Conservation (phyloP, 306 rosid species). For the Fragaria iinumae region DNA sequence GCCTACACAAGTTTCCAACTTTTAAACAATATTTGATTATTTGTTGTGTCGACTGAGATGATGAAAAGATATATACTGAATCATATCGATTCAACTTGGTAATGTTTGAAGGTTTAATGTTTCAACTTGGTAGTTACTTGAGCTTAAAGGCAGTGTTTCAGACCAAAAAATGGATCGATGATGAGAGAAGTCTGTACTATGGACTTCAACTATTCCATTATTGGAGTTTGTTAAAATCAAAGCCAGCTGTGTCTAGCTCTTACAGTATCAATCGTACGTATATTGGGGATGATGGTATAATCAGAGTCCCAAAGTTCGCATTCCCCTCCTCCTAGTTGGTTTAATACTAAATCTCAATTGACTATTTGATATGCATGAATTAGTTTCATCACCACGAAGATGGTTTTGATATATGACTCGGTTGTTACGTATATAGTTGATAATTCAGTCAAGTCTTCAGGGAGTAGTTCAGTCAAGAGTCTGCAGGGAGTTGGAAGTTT, state of each 20-base stretch:
- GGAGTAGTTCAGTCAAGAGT: too few relatives aligned
- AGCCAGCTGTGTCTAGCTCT: not conserved
- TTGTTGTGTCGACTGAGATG: not conserved
- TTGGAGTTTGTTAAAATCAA: slow-evolving; percentile 4
- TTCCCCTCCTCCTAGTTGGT: not conserved
- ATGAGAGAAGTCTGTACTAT: not conserved
- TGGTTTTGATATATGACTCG: too few relatives aligned
- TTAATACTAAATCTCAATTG: not conserved
- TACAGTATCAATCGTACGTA: not conserved
- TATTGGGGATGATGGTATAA: not conserved
- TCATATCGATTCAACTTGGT: not conserved
- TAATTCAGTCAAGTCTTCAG: too few relatives aligned
- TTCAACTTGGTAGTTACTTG: not conserved
- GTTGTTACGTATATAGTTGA: too few relatives aligned
- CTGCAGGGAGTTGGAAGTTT: too few relatives aligned
- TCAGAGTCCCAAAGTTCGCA: not conserved
- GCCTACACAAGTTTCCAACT: not conserved
- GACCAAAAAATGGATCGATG: not conserved
- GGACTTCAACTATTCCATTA: not conserved
- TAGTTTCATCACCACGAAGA: too few relatives aligned
- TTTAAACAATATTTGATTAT: not conserved
- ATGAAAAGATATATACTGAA: not conserved
- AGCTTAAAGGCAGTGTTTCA: slow-evolving; percentile 9
- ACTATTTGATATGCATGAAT: not conserved
- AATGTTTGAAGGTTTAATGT: not conserved